Conservation (phyloP, 306 rosid species). For the Lupinus albus region DNA sequence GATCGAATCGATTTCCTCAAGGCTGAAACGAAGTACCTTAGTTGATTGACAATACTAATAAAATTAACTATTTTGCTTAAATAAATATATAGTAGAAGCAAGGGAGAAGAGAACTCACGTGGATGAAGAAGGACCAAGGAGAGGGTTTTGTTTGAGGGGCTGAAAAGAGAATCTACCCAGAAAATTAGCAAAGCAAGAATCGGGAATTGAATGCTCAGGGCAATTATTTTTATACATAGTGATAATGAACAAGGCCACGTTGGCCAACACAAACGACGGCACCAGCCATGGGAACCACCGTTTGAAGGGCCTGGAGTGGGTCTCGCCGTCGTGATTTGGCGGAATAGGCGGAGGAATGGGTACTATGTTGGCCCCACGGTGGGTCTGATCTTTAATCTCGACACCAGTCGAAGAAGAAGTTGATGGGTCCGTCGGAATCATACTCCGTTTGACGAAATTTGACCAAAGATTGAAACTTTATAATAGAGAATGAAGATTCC, state of each 20-base stretch:
- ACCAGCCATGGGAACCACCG: slow-evolving; percentile 76
- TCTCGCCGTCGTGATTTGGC: not conserved
- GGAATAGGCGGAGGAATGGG: slow-evolving; percentile 2
- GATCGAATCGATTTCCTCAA: not conserved
- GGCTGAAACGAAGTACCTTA: not conserved
- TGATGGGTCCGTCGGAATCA: slow-evolving; percentile 45
- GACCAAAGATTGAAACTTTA: slow-evolving; percentile 28
- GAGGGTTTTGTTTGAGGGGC: slow-evolving; percentile 75
- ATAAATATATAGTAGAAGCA: not conserved
- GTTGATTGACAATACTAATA: not conserved
- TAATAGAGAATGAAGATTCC: too few species aligned
- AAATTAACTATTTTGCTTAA: not conserved
- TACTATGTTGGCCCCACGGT: slow-evolving; percentile 11
- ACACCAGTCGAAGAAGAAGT: slow-evolving; percentile 9
- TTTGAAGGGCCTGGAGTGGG: slow-evolving; percentile 47
- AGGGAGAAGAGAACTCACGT: slow-evolving; percentile 52
- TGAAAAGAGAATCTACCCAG: slow-evolving; percentile 80
- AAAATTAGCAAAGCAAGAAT: slow-evolving; percentile 56
- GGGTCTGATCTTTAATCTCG: slow-evolving; percentile 39
- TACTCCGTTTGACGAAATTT: not conserved
- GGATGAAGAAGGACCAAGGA: slow-evolving; percentile 77
- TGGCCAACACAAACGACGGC: slow-evolving; percentile 65
- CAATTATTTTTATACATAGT: slow-evolving; percentile 71
- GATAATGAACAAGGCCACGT: slow-evolving; percentile 51
- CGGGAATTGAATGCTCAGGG: slow-evolving; percentile 45